A percentile compares a stretch with the other conserved stretches of the same genome.
Evolutionary conservation across 2,329 filamentous ascomycete species (phyloP).

Genomic region (Pseudogymnoascus sp.): DNA sequence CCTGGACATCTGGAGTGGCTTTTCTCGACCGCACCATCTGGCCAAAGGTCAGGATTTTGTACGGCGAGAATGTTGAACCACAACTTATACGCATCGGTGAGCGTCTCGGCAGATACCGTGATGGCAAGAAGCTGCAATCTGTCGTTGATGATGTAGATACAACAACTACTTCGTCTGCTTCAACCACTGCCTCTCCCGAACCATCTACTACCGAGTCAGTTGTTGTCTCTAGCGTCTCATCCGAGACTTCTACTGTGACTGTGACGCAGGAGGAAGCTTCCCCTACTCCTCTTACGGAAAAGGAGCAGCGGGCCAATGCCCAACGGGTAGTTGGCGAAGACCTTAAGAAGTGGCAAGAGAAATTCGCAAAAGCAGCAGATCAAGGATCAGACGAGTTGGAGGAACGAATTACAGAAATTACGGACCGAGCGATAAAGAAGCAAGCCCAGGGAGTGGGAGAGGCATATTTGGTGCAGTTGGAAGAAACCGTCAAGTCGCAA

Average conservation of each 20-base stretch:
- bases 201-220: slow-evolving; percentile 18
- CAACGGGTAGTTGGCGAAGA: slow-evolving; percentile 67
- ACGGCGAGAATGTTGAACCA: slow-evolving; percentile 87
- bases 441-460: slow-evolving; percentile 59
- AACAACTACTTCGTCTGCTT: slow-evolving; percentile 25
- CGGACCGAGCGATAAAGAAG: slow-evolving; percentile 55
- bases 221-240: slow-evolving; percentile 13
- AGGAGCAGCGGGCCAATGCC: slow-evolving; percentile 47
- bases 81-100: slow-evolving; percentile 89
- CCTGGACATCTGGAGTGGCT: slow-evolving; percentile 57
- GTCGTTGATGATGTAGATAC: slow-evolving; percentile 45
- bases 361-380: slow-evolving; percentile 76
- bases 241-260: slow-evolving; percentile 13
- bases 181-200: slow-evolving; percentile 22
- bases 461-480: slow-evolving; percentile 57
- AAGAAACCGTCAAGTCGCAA: slow-evolving; percentile 56
- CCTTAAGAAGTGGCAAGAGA: slow-evolving; percentile 75
- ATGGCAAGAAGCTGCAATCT: slow-evolving; percentile 53
- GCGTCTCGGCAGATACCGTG: slow-evolving; percentile 65
- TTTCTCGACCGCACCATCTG: slow-evolving; percentile 72
- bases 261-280: slow-evolving; percentile 22
- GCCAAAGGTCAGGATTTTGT: slow-evolving; percentile 72
- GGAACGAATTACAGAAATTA: slow-evolving; percentile 59
- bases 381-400: slow-evolving; percentile 67
- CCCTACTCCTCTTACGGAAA: slow-evolving; percentile 33